A percentile compares a stretch with the other conserved stretches of the same genome.
phyloP scores from a whole-genome alignment of 192 early-diverging fungal genomes.

The Rhizophagus clarus region DNA sequence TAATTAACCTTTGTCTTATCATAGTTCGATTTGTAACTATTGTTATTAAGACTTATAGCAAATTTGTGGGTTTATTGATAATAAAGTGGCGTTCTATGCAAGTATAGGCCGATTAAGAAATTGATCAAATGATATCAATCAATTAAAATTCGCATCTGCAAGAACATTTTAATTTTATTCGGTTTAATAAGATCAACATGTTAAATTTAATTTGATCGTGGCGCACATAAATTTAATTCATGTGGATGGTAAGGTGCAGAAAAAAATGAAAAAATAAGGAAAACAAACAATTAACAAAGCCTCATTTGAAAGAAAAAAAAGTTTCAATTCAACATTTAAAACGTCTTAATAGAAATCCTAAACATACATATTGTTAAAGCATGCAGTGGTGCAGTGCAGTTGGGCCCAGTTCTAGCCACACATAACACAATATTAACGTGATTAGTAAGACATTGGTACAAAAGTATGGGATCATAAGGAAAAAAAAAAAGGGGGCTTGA shows the following conservation, averaged over 20 bases:
- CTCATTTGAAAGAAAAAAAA: neutral
- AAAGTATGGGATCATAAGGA: too few relatives aligned
- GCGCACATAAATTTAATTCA: too few relatives aligned
- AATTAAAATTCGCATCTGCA: too few relatives aligned
- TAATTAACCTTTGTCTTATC: too few relatives aligned
- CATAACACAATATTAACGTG: neutral
- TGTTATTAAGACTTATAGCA: neutral
- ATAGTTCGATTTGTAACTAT: too few relatives aligned
- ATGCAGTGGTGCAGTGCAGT: neutral
- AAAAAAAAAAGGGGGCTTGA: neutral
- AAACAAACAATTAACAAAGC: neutral
- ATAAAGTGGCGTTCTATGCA: neutral
- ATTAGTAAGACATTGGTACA: neutral
- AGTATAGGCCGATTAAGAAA: neutral
- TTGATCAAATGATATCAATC: neutral
- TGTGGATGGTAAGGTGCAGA: neutral
- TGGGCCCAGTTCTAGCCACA: neutral
- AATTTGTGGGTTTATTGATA: neutral
- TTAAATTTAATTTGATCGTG: neutral
- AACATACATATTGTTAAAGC: neutral
- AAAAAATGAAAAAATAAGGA: neutral
- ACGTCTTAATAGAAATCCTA: neutral
- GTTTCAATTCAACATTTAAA: neutral
- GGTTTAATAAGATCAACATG: neutral
- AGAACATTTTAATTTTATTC: neutral